A percentile compares a stretch with the other conserved stretches of the same genome.
Evolutionary conservation across 1,284 basidiomycete genomes (phyloP).

Genomic region (Sanguinoderma infundibulare): DNA sequence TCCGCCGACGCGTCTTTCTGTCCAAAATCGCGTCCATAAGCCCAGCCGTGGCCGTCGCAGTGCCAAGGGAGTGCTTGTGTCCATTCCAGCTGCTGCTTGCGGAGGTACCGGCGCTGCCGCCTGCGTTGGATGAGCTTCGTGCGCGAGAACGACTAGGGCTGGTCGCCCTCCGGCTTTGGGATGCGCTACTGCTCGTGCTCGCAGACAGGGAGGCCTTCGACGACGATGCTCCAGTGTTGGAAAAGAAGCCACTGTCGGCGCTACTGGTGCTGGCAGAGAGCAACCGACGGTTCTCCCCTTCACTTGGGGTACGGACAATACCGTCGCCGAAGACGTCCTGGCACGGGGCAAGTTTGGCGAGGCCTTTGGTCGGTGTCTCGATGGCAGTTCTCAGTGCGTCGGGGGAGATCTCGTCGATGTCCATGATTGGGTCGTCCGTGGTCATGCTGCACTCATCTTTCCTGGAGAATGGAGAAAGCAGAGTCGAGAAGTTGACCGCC

Average conservation of each 20-base stretch:
- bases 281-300: background rate
- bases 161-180: conserved; percentile 4
- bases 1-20: conserved; percentile 19
- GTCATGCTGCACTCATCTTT: background rate
- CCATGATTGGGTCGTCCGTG: conserved; percentile 4
- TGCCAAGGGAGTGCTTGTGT: conserved; percentile 10
- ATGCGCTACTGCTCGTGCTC: background rate
- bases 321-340: conserved; percentile 4
- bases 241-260: conserved; percentile 1
- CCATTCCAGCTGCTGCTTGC: conserved; percentile 17
- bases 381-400: background rate
- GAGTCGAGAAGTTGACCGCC: background rate
- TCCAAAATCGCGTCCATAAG: conserved; percentile 36
- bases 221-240: background rate
- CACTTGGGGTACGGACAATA: background rate
- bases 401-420: conserved; percentile 1
- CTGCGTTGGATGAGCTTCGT: conserved; percentile 16
- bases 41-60: conserved; percentile 15
- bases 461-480: background rate
- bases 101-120: conserved; percentile 1
- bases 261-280: conserved; percentile 6
- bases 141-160: conserved; percentile 13
- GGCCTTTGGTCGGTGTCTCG: background rate
- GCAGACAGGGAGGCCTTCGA: background rate
- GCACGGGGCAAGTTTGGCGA: background rate